Conservation (phyloP, 768 basidiomycete species). For the Tricholoma matsutake region DNA sequence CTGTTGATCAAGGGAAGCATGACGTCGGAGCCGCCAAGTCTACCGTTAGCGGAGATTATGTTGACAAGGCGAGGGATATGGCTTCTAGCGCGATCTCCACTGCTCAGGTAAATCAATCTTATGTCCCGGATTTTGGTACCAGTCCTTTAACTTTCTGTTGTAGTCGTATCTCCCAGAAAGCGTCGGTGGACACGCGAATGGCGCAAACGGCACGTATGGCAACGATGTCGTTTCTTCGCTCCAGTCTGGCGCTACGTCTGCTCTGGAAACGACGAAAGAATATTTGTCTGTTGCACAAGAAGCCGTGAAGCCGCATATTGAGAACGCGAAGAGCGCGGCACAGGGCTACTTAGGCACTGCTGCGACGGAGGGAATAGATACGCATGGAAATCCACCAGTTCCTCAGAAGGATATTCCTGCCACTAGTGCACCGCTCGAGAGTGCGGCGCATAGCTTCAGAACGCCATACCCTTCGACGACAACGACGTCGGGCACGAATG, state of each 20-base stretch:
- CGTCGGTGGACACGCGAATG: conserved; percentile 20
- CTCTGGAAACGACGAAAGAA: conserved; percentile 24
- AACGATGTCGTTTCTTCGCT: conserved; percentile 28
- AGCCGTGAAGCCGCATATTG: conserved; percentile 39
- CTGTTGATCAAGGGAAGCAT: conserved; percentile 54
- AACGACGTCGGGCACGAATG: conserved; percentile 16
- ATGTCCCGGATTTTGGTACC: background rate
- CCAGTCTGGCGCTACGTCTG: conserved; percentile 29
- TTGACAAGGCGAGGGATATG: conserved; percentile 52
- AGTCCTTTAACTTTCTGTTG: background rate
- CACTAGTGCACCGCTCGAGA: conserved; percentile 40
- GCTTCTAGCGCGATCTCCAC: conserved; percentile 41
- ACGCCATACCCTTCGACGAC: conserved; percentile 29
- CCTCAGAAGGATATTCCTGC: conserved; percentile 29
- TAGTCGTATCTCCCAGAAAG: conserved; percentile 27
- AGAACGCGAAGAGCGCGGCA: conserved; percentile 34
- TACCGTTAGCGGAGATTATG: conserved; percentile 40
- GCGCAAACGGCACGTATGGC: conserved; percentile 10
- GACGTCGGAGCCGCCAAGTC: conserved; percentile 47
- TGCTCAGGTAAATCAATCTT: conserved; percentile 38
- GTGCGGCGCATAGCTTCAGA: conserved; percentile 30
- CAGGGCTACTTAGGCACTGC: conserved; percentile 26
- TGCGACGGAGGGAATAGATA: conserved; percentile 12
- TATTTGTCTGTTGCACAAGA: conserved; percentile 26
- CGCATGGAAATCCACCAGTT: conserved; percentile 10